Evolutionary conservation across 495 filamentous ascomycete species (phyloP), one percentile per base, ranked within the genome.

Genomic region (Aspergillus incahuasiensis): DNA sequence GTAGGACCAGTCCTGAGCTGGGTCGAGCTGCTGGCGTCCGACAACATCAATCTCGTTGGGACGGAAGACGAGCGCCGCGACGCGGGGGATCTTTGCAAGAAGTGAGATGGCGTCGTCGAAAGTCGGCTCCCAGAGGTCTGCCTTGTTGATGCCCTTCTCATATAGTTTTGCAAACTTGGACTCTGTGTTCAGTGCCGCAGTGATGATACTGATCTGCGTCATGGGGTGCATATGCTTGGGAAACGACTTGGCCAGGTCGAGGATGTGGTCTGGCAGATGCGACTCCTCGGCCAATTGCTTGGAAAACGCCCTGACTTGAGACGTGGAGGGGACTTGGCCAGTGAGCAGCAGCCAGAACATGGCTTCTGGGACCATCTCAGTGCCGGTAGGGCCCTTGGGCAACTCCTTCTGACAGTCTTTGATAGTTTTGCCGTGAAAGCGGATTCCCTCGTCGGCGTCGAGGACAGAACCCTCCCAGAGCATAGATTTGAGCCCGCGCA

Each of bases 301-400:
- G 39, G 89, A 94, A 59, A 98, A 84, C 42, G 75, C 74, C 61
- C 94, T 89, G 49, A 91, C 81, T 71, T 98, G 94, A 34, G 71
- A 69, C 21, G 85, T 86, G 2, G 87, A 88, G 9, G 94, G 94
- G 21, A 98, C 89, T 70, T 92, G 80, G 54, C 94, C 95, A 8
- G 94, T 98, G 56, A 98, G 74, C 15, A 98, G 86, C 22, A 98
- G 86, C 94, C 94, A 98, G 82, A 98, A 98, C 94, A 98, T 97
- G 67, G 91, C 86, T 73, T 98, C 94, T 35, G 94, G 94, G 2
- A 98, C 86, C 95, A 97, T 97, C 77, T 98, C 92, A n/a, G 90
- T 94, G 55, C 94, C 94, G 2, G 87, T 83, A 52, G 82, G 89
- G 50, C 92, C 94, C 77, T 96, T 97, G 63, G 94, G 94, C 7